phyloP scores from a whole-genome alignment of 2,329 filamentous ascomycete species.

The Colletotrichum acutatum region DNA sequence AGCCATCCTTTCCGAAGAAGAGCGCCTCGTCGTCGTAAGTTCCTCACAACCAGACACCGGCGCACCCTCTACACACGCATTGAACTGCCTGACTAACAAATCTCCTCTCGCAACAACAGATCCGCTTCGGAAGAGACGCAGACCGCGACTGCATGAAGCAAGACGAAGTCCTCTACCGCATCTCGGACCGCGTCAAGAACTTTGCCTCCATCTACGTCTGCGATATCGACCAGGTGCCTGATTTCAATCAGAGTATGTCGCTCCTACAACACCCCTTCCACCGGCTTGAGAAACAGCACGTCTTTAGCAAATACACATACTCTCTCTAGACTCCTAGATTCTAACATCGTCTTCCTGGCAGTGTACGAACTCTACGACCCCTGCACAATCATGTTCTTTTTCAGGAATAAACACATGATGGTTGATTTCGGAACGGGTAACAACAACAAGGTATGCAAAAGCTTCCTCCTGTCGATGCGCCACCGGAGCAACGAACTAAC shows the following conservation, averaged over 20 bases:
- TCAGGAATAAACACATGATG: slow-evolving; percentile 99
- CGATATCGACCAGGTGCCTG: slow-evolving; percentile 89
- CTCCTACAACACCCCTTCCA: too few species aligned
- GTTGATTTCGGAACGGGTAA: slow-evolving; percentile 97
- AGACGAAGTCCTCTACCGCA: slow-evolving; percentile 94
- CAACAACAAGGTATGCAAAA: slow-evolving; percentile 90
- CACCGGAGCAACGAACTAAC: background rate
- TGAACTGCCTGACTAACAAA: background rate
- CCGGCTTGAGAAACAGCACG: too few species aligned
- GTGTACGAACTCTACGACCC: slow-evolving; percentile 79
- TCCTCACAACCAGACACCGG: background rate
- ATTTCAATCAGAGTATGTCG: slow-evolving; percentile 92
- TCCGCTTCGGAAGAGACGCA: slow-evolving; percentile 90
- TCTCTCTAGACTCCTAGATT: background rate
- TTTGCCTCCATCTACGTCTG: slow-evolving; percentile 94
- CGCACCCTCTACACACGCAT: too few species aligned
- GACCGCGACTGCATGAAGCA: slow-evolving; percentile 80
- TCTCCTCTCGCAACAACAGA: slow-evolving; percentile 47
- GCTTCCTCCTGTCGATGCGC: slow-evolving; percentile 69
- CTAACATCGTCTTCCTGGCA: background rate
- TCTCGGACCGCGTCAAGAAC: slow-evolving; percentile 93
- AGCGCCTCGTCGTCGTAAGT: slow-evolving; percentile 86
- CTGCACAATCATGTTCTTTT: slow-evolving; percentile 96
- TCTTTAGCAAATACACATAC: too few species aligned
- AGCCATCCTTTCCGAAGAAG: slow-evolving; percentile 73